These are phyloP conservation scores for Phytopythium oedochilum DNA, from an alignment of 352 stramenopile species.

Conservation along the genomic window DNA sequence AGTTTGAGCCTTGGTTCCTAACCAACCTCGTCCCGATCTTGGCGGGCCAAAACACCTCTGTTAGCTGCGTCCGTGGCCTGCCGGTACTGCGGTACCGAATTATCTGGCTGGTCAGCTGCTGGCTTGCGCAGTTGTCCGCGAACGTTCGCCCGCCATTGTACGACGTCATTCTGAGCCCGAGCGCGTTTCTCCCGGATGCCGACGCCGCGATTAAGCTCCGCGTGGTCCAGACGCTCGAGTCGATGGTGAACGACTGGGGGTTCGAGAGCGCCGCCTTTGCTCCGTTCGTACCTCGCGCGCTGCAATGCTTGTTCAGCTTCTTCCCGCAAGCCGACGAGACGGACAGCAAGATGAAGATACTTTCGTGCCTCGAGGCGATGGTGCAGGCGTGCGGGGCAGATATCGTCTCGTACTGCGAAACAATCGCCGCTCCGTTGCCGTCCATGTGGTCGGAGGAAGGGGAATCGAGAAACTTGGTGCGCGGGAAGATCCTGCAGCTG, in stretches of 20 bases:
- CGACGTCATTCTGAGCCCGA: constrained; percentile 53
- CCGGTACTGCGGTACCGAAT: constrained; percentile 72
- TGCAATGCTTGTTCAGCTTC: constrained; percentile 63
- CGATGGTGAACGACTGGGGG: constrained; percentile 80
- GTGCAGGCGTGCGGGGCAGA: constrained; percentile 53
- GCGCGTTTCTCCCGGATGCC: constrained; percentile 26
- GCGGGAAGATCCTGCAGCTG: constrained; percentile 77
- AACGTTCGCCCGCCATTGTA: constrained; percentile 71
- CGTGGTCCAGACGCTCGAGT: constrained; percentile 72
- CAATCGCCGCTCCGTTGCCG: constrained; percentile 68
- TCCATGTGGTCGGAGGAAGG: constrained; percentile 65
- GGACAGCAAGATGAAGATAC: constrained; percentile 79
- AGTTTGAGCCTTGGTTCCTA: constrained; percentile 86
- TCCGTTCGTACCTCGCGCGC: constrained; percentile 52
- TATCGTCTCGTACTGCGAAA: constrained; percentile 43
- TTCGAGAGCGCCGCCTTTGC: constrained; percentile 70
- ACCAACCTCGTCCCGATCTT: constrained; percentile 70
- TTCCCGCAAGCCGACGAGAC: constrained; percentile 58
- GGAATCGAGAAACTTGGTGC: constrained; percentile 76
- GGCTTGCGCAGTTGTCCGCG: constrained; percentile 75
- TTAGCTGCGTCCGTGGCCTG: constrained; percentile 39
- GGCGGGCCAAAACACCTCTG: constrained; percentile 14
- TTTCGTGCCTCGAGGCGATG: constrained; percentile 68
- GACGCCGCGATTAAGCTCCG: constrained; percentile 68
- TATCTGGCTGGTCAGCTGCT: constrained; percentile 86